A percentile compares a stretch with the other conserved stretches of the same genome.
phyloP scores from a whole-genome alignment of 345 rosid species.

The Populus ilicifolia region DNA sequence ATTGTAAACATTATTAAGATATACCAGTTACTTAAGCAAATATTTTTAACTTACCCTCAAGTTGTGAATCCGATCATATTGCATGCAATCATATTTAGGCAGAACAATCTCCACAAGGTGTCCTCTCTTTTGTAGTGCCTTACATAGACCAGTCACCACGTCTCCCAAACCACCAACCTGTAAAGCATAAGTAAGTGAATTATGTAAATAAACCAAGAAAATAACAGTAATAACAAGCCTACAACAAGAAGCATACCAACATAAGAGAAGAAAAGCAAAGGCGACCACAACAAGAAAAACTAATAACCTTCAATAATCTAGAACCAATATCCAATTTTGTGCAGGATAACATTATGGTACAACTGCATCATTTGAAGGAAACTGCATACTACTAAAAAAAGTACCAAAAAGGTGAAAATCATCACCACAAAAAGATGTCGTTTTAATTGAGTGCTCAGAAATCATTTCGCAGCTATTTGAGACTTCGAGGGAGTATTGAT shows the following conservation, averaged over 20 bases:
- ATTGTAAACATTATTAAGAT: neutral
- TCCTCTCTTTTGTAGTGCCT: slow-evolving; percentile 90
- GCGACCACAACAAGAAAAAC: no score
- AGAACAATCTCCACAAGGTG: slow-evolving; percentile 88
- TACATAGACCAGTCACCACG: slow-evolving; percentile 90
- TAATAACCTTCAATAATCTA: no score
- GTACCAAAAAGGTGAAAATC: neutral
- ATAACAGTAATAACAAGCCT: neutral
- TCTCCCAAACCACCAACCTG: slow-evolving; percentile 99
- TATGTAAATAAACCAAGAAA: neutral
- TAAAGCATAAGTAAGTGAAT: neutral
- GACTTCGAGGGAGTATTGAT: no score
- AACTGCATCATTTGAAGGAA: neutral
- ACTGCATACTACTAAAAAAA: neutral
- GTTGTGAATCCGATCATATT: slow-evolving; percentile 60
- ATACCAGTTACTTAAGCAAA: slow-evolving; percentile 4
- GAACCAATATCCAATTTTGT: no score
- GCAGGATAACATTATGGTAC: no score
- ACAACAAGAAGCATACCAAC: neutral
- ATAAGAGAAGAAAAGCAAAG: neutral
- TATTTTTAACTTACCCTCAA: slow-evolving; percentile 55
- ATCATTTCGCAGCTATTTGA: no score
- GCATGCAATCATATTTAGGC: slow-evolving; percentile 97
- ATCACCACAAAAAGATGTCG: neutral
- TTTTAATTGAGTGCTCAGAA: no score